Base-by-base conservation (phyloP, 2,329 filamentous ascomycete species). In the Sarocladiaceae sp. region DNA sequence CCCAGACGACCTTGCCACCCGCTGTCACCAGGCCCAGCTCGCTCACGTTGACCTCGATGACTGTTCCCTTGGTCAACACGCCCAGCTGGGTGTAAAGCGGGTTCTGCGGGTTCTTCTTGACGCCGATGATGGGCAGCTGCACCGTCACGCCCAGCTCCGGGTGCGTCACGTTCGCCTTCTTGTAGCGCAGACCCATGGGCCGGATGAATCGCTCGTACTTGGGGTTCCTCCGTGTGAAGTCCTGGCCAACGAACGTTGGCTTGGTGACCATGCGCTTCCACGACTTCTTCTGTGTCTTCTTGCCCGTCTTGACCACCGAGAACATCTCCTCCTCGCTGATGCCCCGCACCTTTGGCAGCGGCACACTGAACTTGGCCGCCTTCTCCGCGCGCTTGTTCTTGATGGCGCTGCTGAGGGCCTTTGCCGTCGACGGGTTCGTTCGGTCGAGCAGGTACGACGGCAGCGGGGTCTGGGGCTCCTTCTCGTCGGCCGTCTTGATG, bases 291-390 rank as follows among this genome's bases (percentile, higher is more conserved):
- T 82, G 75, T 2, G 83, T 88, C 76, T 95, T 96, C 79, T 94
- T 94, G 57, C 93, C 91, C 24, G 91, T 97, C 71, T 89, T 89
- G 58, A 97, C 82, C 12, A 95, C 90, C 68, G 88, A 91, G 74
- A 97, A 97, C 85, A 96, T 91, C 72, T 95, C 91, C 74, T 95
- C 88, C 71, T 97, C 91, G 53, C 80, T 82, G 55, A 97, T 96
- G 47, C 64, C 91, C 58, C 87, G 80, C 34, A 97, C 93, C 70
- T 95, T 96, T 27, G 93, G 93, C 58, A 98, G 66, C 2, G 93
- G 93, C 31, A 97, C 93, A 24, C 78, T 79, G 63, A 96, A 97
- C 61, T 91, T 87, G 42, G 93, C 93, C 6, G 90, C 88, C 76
- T 96, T 95, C 66, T 95, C 94, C 51, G 78, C 78, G 32, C 93